Percentiles rank a stretch among this genome's conserved stretches.
These are phyloP conservation scores for Phytophthora sansomeana DNA, from an alignment of 352 stramenopile species.

Conservation along the genomic window DNA sequence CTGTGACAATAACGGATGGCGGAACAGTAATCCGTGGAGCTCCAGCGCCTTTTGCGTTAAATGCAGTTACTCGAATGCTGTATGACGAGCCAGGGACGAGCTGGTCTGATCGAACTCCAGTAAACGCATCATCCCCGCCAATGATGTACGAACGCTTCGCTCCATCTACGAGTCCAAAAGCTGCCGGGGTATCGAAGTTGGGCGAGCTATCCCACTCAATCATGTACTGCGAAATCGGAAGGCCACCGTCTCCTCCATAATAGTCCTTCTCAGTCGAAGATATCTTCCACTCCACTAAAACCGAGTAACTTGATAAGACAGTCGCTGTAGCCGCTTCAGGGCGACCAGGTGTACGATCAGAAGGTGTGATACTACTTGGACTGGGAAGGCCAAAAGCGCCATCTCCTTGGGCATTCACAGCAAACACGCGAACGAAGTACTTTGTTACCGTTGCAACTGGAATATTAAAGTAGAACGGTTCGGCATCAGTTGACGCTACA, in stretches of 20 bases:
- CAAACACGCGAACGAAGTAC: slow-evolving; percentile 92
- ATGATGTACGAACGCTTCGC: slow-evolving; percentile 83
- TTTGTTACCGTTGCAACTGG: slow-evolving; percentile 56
- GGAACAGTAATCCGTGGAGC: slow-evolving; percentile 47
- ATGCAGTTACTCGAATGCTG: slow-evolving; percentile 77
- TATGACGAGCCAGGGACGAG: slow-evolving; percentile 85
- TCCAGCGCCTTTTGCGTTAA: slow-evolving; percentile 82
- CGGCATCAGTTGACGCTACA: slow-evolving; percentile 43
- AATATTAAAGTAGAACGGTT: slow-evolving; percentile 94
- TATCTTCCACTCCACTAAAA: slow-evolving; percentile 92
- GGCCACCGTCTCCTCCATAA: slow-evolving; percentile 93
- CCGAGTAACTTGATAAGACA: slow-evolving; percentile 90
- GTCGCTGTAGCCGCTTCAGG: slow-evolving; percentile 65
- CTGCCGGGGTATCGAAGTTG: slow-evolving; percentile 91
- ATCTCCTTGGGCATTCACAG: slow-evolving; percentile 92
- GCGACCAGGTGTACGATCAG: slow-evolving; percentile 81
- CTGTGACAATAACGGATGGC: slow-evolving; percentile 53
- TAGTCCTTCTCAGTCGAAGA: slow-evolving; percentile 85
- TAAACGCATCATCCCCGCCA: slow-evolving; percentile 93
- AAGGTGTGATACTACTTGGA: slow-evolving; percentile 59
- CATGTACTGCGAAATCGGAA: slow-evolving; percentile 95
- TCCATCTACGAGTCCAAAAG: slow-evolving; percentile 66
- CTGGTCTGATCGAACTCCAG: slow-evolving; percentile 86
- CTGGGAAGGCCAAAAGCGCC: slow-evolving; percentile 55
- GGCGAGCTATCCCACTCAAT: slow-evolving; percentile 94